Conservation (phyloP, 1,284 basidiomycete species). For the Ustilago esculenta region DNA sequence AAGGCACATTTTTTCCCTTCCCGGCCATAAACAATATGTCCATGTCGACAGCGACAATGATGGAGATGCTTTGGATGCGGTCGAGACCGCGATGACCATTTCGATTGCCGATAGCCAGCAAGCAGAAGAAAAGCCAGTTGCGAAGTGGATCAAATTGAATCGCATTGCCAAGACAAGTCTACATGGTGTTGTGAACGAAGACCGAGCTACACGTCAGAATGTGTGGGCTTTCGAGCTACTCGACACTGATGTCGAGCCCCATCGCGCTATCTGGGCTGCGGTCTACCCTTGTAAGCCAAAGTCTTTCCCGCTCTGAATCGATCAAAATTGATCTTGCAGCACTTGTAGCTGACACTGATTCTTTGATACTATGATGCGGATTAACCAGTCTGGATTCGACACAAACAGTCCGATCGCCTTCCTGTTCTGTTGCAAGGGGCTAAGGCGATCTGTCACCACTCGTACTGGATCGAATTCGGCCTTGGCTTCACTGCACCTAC, state of each 20-base stretch:
- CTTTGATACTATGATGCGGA: too few relatives aligned
- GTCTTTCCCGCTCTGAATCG: too few relatives aligned
- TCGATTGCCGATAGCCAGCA: too few relatives aligned
- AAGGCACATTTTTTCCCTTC: slow-evolving; percentile 11
- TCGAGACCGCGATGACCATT: too few relatives aligned
- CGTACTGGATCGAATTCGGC: slow-evolving; percentile 23
- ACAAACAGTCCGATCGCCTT: slow-evolving; percentile 27
- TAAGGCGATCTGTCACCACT: not conserved
- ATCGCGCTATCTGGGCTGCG: slow-evolving; percentile 25
- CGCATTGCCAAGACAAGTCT: slow-evolving; percentile 30
- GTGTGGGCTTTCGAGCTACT: slow-evolving; percentile 28
- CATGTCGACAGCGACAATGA: too few relatives aligned
- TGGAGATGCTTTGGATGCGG: too few relatives aligned
- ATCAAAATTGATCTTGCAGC: too few relatives aligned
- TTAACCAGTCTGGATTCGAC: slow-evolving; percentile 44
- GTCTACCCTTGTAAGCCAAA: too few relatives aligned
- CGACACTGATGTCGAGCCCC: not conserved
- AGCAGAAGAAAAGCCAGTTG: too few relatives aligned
- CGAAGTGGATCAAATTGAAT: slow-evolving; percentile 15
- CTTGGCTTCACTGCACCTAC: slow-evolving; percentile 34
- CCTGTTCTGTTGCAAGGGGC: slow-evolving; percentile 6
- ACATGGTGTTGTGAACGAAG: slow-evolving; percentile 44
- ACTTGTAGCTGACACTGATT: too few relatives aligned
- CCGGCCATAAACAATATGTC: slow-evolving; percentile 1
- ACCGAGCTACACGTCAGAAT: slow-evolving; percentile 22